phyloP scores from a whole-genome alignment of 306 rosid species.

The Inga leiocalycina region DNA sequence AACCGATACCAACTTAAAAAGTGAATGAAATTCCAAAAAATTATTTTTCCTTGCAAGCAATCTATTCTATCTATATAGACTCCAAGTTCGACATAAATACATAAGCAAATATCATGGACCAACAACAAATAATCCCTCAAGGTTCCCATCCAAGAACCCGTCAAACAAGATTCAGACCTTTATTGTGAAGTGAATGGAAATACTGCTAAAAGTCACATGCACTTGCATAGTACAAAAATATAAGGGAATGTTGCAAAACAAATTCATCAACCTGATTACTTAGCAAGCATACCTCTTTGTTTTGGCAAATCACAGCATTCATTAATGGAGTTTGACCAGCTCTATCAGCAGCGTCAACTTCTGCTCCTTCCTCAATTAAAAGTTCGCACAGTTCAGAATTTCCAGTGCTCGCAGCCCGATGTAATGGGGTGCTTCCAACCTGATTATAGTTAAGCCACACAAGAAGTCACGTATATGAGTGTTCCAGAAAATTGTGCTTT shows the following conservation, averaged over 20 bases:
- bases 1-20: too few species aligned
- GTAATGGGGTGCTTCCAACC: slow-evolving; percentile 97
- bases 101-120: not conserved
- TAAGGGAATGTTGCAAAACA: not conserved
- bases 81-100: not conserved
- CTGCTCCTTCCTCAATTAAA: slow-evolving; percentile 97
- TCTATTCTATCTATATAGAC: not conserved
- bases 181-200: not conserved
- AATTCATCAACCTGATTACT: slow-evolving; percentile 25
- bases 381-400: slow-evolving; percentile 79
- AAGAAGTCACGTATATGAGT: slow-evolving; percentile 2
- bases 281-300: slow-evolving; percentile 67
- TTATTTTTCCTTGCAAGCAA: not conserved
- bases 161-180: not conserved
- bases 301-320: slow-evolving; percentile 78
- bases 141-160: not conserved
- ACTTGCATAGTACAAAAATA: not conserved
- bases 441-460: slow-evolving; percentile 33
- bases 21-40: too few species aligned
- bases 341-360: slow-evolving; percentile 75
- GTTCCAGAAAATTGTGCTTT: slow-evolving; percentile 25
- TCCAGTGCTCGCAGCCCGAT: slow-evolving; percentile 92
- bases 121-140: not conserved
- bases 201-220: not conserved
- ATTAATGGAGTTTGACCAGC: slow-evolving; percentile 86